Evolutionary conservation across 495 filamentous ascomycete genomes (phyloP).

Genomic region (Rusavskia elegans): DNA sequence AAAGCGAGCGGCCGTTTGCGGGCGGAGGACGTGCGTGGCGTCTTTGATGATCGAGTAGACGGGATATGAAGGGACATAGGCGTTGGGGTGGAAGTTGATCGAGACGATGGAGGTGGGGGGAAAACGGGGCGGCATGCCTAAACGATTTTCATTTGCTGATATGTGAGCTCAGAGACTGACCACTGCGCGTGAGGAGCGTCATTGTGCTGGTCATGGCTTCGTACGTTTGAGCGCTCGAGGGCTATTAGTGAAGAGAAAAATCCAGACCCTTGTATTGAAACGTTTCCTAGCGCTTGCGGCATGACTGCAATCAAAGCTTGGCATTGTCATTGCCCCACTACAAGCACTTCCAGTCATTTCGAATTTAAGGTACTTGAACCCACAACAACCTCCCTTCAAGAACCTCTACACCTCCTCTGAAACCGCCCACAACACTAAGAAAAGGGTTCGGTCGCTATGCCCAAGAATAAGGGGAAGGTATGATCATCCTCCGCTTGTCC

Average conservation of each 20-base stretch:
- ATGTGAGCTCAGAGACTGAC: too few species aligned
- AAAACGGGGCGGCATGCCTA: background rate
- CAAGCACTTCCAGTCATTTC: too few species aligned
- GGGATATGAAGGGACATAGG: background rate
- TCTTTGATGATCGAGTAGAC: constrained; percentile 5
- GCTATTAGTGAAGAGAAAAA: too few species aligned
- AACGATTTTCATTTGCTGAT: too few species aligned
- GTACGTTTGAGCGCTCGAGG: too few species aligned
- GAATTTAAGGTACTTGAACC: background rate
- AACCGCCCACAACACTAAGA: background rate
- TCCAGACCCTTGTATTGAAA: too few species aligned
- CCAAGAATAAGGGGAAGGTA: constrained; percentile 99
- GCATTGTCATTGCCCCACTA: too few species aligned
- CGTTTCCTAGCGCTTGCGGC: too few species aligned
- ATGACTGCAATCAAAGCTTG: too few species aligned
- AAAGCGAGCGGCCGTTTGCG: background rate
- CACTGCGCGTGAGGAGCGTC: too few species aligned
- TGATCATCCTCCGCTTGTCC: constrained; percentile 9
- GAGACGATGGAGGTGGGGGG: constrained; percentile 1
- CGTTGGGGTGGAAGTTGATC: background rate
- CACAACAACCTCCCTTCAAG: background rate
- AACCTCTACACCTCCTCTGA: background rate
- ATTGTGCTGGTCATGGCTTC: too few species aligned
- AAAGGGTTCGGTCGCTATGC: constrained; percentile 42
- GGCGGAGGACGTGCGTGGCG: constrained; percentile 13